These are phyloP conservation scores for Scheffersomyces parashehatae DNA, from an alignment of 1,139 yeast genomes.

Conservation along the genomic window DNA sequence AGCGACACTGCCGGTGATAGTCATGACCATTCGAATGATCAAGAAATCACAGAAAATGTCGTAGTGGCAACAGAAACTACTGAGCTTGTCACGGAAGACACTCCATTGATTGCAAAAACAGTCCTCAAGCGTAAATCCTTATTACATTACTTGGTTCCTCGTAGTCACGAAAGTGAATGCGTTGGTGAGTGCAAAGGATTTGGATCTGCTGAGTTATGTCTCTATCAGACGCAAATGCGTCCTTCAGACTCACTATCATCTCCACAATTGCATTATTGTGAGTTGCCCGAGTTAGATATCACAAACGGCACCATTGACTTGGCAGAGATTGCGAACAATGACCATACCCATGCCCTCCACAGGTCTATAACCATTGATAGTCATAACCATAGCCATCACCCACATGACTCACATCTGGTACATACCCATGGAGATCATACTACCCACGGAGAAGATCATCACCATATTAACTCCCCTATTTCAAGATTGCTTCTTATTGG, in stretches of 20 bases:
- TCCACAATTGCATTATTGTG: constrained; percentile 37
- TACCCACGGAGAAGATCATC: constrained; percentile 50
- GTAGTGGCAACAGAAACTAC: too few species aligned
- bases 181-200: constrained; percentile 58
- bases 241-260: constrained; percentile 2
- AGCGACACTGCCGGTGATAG: not conserved
- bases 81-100: constrained; percentile 4
- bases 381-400: constrained; percentile 5
- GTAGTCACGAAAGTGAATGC: constrained; percentile 21
- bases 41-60: not conserved
- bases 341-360: constrained; percentile 4
- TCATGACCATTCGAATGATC: not conserved
- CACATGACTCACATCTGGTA: constrained; percentile 7
- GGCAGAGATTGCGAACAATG: not conserved
- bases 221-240: constrained; percentile 8
- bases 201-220: constrained; percentile 44
- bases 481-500: constrained; percentile 83
- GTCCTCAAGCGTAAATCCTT: constrained; percentile 22
- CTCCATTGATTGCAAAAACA: constrained; percentile 11
- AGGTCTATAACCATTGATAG: constrained; percentile 2
- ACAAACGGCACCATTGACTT: too few species aligned
- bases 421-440: constrained; percentile 12
- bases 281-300: constrained; percentile 25
- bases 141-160: constrained; percentile 23
- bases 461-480: constrained; percentile 74